Percentiles rank a stretch among this genome's conserved stretches.
Evolutionary conservation across 768 basidiomycete genomes (phyloP).

Genomic region (Macrolepiota fuliginosa): DNA sequence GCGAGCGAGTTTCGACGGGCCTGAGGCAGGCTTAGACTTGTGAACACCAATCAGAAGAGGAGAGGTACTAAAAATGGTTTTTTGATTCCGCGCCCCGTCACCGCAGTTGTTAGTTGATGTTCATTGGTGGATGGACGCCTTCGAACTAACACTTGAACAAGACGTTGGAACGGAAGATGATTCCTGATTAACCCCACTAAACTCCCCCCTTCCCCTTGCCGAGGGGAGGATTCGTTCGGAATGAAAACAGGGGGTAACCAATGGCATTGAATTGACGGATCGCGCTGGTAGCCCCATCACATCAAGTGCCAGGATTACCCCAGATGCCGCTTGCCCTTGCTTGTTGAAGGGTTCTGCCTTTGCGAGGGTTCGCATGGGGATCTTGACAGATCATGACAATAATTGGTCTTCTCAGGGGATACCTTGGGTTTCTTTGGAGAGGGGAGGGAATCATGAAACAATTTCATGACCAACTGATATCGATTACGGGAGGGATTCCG

Average conservation of each 20-base stretch:
- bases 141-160: no score
- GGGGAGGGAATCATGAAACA: not conserved
- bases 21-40: no score
- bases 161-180: not conserved
- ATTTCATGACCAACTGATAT: not conserved
- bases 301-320: not conserved
- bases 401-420: not conserved
- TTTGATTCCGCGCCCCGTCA: not conserved
- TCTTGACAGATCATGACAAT: slow-evolving; percentile 12
- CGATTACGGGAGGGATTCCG: slow-evolving; percentile 7
- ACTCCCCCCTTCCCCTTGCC: not conserved
- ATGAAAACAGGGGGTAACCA: not conserved
- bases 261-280: not conserved
- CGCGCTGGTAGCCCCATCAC: not conserved
- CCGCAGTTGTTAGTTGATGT: not conserved
- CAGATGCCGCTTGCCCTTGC: not conserved
- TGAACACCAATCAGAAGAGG: not conserved
- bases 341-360: not conserved
- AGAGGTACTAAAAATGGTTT: not conserved
- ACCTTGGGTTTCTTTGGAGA: not conserved
- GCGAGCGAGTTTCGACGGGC: not conserved
- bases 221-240: not conserved
- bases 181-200: not conserved
- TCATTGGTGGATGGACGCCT: not conserved
- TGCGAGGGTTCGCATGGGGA: not conserved